Evolutionary conservation across 495 filamentous ascomycete species (phyloP).

Genomic region (Penicillium daleae): DNA sequence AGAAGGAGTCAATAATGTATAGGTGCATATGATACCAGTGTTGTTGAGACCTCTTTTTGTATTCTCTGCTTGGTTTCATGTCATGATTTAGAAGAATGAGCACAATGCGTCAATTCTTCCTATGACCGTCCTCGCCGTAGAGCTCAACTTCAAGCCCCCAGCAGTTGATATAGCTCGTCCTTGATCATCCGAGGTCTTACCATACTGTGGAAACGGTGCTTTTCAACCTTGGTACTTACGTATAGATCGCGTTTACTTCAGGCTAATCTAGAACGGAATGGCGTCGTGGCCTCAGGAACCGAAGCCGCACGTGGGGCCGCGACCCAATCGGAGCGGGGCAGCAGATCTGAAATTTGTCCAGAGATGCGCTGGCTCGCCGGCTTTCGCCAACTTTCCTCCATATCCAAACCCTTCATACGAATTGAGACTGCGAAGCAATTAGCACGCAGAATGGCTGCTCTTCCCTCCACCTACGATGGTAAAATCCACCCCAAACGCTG

Average conservation of each 20-base stretch:
- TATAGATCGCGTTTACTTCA: neutral
- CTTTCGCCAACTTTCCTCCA: constrained; percentile 34
- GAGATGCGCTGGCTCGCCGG: constrained; percentile 26
- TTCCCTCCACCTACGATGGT: constrained; percentile 61
- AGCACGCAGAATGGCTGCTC: constrained; percentile 55
- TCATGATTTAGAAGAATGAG: neutral
- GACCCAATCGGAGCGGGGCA: constrained; percentile 27
- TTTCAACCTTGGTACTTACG: too few species aligned
- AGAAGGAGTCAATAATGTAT: neutral
- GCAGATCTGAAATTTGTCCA: constrained; percentile 18
- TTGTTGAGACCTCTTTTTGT: neutral
- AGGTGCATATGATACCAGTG: neutral
- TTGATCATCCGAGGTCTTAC: too few species aligned
- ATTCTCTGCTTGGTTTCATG: neutral
- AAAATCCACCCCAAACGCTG: constrained; percentile 20
- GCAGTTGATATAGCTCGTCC: too few species aligned
- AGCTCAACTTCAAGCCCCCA: too few species aligned
- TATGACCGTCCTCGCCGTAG: too few species aligned
- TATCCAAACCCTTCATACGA: constrained; percentile 36
- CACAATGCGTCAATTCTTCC: neutral
- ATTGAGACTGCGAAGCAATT: constrained; percentile 43
- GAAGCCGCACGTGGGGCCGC: constrained; percentile 15
- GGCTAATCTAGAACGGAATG: neutral
- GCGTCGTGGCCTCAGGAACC: neutral
- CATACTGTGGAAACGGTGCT: too few species aligned